phyloP scores from a whole-genome alignment of 2,329 filamentous ascomycete genomes.

The Septoria linicola region DNA sequence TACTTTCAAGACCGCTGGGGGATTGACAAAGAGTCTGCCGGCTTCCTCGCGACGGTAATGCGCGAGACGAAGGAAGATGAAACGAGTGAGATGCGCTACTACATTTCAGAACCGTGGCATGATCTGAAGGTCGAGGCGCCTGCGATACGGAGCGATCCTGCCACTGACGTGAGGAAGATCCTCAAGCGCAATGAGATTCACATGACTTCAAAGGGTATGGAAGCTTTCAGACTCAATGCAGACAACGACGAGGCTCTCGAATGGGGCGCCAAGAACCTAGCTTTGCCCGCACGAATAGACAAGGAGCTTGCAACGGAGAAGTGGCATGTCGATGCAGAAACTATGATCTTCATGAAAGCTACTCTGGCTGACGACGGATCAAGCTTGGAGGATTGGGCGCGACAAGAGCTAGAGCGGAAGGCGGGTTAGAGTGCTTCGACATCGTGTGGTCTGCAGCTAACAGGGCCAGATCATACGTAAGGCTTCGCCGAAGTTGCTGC shows the following conservation, averaged over 20 bases:
- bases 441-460: slow-evolving; percentile 17
- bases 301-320: slow-evolving; percentile 37
- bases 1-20: slow-evolving; percentile 28
- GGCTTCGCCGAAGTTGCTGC: slow-evolving; percentile 50
- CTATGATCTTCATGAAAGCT: slow-evolving; percentile 40
- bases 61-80: slow-evolving; percentile 7
- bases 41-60: slow-evolving; percentile 28
- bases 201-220: slow-evolving; percentile 17
- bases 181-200: slow-evolving; percentile 28
- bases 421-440: slow-evolving; percentile 1
- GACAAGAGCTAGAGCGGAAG: slow-evolving; percentile 32
- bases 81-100: slow-evolving; percentile 9
- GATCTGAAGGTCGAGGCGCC: slow-evolving; percentile 48
- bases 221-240: slow-evolving; percentile 39
- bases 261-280: slow-evolving; percentile 38
- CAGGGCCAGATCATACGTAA: slow-evolving; percentile 35
- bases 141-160: slow-evolving; percentile 47
- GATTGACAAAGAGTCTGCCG: slow-evolving; percentile 30
- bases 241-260: slow-evolving; percentile 46
- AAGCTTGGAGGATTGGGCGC: slow-evolving; percentile 18
- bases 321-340: slow-evolving; percentile 40
- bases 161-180: slow-evolving; percentile 47
- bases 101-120: slow-evolving; percentile 2
- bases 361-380: slow-evolving; percentile 29
- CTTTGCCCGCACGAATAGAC: slow-evolving; percentile 20